These are phyloP conservation scores for Arbutus unedo DNA, from an alignment of 148 eudicot species.

Conservation along the genomic window DNA sequence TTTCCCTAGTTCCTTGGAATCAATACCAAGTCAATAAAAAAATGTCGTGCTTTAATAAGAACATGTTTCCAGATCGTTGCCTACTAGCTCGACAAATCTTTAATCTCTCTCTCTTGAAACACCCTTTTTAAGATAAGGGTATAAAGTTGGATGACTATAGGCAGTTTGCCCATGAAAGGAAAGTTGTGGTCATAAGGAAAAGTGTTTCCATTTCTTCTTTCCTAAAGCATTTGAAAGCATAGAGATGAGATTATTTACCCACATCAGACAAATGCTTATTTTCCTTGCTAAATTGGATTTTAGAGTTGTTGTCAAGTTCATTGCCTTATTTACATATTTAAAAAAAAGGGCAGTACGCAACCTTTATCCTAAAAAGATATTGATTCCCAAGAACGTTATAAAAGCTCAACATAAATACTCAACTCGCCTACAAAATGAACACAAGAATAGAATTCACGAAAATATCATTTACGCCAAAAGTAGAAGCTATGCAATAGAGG, in stretches of 20 bases:
- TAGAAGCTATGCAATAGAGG: not conserved
- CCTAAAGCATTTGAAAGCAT: not conserved
- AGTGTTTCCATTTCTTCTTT: not conserved
- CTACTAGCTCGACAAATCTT: not conserved
- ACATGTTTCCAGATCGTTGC: not conserved
- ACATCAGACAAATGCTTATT: not conserved
- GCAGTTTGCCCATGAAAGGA: not conserved
- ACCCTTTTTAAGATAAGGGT: not conserved
- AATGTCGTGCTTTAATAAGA: not conserved
- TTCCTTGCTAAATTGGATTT: not conserved
- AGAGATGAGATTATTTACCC: not conserved
- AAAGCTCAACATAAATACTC: not conserved
- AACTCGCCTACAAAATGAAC: not conserved
- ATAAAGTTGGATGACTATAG: not conserved
- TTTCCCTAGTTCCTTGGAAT: not conserved
- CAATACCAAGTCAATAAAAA: not conserved
- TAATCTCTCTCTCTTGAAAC: not conserved
- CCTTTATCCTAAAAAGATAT: not conserved
- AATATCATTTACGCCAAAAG: not conserved
- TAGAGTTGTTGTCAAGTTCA: not conserved
- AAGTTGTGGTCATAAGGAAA: not conserved
- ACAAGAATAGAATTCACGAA: not conserved
- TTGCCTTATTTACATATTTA: not conserved
- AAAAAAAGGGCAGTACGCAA: not conserved
- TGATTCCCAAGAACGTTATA: not conserved